Percentiles rank a stretch among this genome's conserved stretches.
phyloP scores from a whole-genome alignment of 805 yeast species.

The Torulaspora gathmanii region DNA sequence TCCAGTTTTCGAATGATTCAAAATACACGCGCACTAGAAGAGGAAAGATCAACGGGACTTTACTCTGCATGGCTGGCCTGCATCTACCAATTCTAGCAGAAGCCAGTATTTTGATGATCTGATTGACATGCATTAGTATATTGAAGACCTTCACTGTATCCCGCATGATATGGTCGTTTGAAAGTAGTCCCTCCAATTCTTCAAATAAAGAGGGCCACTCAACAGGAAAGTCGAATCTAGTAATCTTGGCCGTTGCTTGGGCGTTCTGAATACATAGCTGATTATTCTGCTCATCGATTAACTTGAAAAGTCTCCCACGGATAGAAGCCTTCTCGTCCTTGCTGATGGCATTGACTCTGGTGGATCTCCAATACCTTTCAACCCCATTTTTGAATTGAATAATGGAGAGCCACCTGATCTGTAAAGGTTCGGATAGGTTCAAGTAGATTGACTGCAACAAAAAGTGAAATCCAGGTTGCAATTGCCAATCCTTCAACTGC shows the following conservation, averaged over 20 bases:
- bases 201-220: constrained; percentile 85
- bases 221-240: constrained; percentile 77
- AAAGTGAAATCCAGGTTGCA: constrained; percentile 53
- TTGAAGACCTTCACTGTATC: constrained; percentile 57
- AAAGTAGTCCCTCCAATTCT: constrained; percentile 46
- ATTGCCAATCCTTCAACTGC: constrained; percentile 67
- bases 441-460: constrained; percentile 57
- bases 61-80: constrained; percentile 68
- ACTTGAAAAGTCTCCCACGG: constrained; percentile 50
- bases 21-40: constrained; percentile 56
- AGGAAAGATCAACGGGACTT: constrained; percentile 60
- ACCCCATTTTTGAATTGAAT: constrained; percentile 86
- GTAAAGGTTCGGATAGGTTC: constrained; percentile 53
- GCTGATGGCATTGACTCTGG: constrained; percentile 50
- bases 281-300: constrained; percentile 63
- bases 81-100: constrained; percentile 80
- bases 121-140: constrained; percentile 63
- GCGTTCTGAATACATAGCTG: constrained; percentile 82
- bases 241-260: constrained; percentile 70
- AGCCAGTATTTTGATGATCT: constrained; percentile 67
- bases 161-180: constrained; percentile 40
- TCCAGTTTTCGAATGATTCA: constrained; percentile 61
- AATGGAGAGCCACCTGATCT: constrained; percentile 78
- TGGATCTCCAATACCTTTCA: constrained; percentile 77
- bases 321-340: constrained; percentile 69